phyloP scores from a whole-genome alignment of 129 eudicot genomes.

The Deinandra increscens region DNA sequence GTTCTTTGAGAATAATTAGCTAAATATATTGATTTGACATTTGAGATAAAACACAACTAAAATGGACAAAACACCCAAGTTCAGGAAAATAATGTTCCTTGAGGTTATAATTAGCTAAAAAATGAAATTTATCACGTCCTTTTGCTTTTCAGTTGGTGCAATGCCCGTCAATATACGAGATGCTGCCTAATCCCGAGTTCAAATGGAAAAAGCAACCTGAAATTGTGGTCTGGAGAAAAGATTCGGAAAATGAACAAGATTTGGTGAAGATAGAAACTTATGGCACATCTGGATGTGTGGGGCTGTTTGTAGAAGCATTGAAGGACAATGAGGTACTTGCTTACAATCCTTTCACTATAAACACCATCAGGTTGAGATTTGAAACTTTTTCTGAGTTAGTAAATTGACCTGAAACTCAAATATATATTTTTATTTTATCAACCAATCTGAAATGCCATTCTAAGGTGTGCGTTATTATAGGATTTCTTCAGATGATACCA shows the following conservation, averaged over 20 bases:
- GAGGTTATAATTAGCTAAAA: too few species aligned
- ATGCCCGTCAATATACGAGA: slow-evolving; percentile 90
- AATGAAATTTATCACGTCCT: not conserved
- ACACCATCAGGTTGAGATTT: not conserved
- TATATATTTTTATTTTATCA: not conserved
- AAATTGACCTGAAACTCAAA: too few species aligned
- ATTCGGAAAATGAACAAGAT: slow-evolving; percentile 43
- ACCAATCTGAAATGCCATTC: too few species aligned
- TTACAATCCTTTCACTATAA: not conserved
- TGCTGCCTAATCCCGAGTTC: slow-evolving; percentile 83
- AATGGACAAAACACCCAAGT: too few species aligned
- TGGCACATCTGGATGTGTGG: slow-evolving; percentile 43
- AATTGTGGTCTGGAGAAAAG: slow-evolving; percentile 70
- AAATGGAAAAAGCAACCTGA: slow-evolving; percentile 80
- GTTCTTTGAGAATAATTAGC: too few species aligned
- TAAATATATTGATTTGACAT: too few species aligned
- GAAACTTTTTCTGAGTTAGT: too few species aligned
- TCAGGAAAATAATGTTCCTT: too few species aligned
- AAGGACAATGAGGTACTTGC: slow-evolving; percentile 44
- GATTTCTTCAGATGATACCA: too few species aligned
- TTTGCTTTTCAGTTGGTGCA: slow-evolving; percentile 59
- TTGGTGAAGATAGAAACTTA: slow-evolving; percentile 51
- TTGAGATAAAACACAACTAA: too few species aligned
- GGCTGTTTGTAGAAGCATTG: slow-evolving; percentile 74
- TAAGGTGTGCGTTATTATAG: too few species aligned